Evolutionary conservation across 1,284 basidiomycete genomes (phyloP).

Genomic region (Papiliotrema terrestris): DNA sequence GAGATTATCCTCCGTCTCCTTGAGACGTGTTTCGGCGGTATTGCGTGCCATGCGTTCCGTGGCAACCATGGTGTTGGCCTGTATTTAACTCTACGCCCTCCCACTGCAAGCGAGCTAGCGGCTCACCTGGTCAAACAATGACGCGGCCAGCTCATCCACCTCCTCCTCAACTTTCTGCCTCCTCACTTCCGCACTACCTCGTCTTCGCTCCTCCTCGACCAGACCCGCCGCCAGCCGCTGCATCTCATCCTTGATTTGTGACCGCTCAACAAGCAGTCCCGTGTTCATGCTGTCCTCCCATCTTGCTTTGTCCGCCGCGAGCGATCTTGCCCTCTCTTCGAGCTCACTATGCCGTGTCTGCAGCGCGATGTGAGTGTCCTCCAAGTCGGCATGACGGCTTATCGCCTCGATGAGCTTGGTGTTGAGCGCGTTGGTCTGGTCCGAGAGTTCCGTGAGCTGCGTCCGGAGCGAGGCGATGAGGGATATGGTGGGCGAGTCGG

Average conservation of each 20-base stretch:
- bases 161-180: conserved; percentile 76
- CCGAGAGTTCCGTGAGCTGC: conserved; percentile 79
- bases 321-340: conserved; percentile 68
- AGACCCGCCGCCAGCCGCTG: conserved; percentile 90
- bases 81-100: background rate
- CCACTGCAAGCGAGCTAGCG: background rate
- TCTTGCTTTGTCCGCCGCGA: conserved; percentile 54
- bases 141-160: conserved; percentile 88
- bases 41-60: conserved; percentile 74
- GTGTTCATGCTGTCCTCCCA: conserved; percentile 56
- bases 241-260: conserved; percentile 85
- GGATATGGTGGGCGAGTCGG: conserved; percentile 47
- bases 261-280: conserved; percentile 86
- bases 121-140: conserved; percentile 64
- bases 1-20: conserved; percentile 73
- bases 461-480: conserved; percentile 71
- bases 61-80: conserved; percentile 91
- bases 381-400: conserved; percentile 85
- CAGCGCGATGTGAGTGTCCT: conserved; percentile 76
- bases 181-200: conserved; percentile 84
- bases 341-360: conserved; percentile 44
- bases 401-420: conserved; percentile 88
- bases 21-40: conserved; percentile 75
- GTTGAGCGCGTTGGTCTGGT: conserved; percentile 87
- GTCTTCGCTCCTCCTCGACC: conserved; percentile 85